Evolutionary conservation across 192 early-diverging fungal species (phyloP), one percentile per base, ranked within the genome.

Genomic region (Coemansia reversa): DNA sequence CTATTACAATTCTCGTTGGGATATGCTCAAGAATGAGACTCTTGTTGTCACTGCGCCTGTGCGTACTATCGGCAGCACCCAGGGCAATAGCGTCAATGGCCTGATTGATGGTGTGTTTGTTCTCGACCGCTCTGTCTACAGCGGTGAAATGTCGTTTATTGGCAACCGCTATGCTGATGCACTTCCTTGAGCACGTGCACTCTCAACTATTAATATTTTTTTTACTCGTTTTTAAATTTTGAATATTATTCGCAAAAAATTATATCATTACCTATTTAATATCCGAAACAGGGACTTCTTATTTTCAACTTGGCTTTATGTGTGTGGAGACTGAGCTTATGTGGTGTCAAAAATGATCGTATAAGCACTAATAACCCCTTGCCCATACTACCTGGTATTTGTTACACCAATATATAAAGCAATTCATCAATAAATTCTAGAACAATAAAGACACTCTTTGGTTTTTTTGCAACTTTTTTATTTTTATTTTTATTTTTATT

Each of bases 71-170:
- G 69, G 75, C 29, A 77, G 75, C 60, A 52, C 56, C 11, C 56
- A 57, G n/a, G 75, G 69, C 32, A 77, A 72, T 58, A 68, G 69
- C 65, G 42, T 77, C 57, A 33, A 57, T 51, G 69, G 75, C 49
- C 62, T 72, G 1, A 60, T 77, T 28, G 65, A 77, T 16, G 69
- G 69, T 50, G 67, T 77, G 65, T 71, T 77, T 54, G 69, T 71
- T 9, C 58, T 76, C 0, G 54, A 76, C 53, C 75, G 75, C 23
- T 65, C 64, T 19, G 51, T 33, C 24, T 71, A 68, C 24, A 62
- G 64, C 22, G 69, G 75, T 42, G 69, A 76, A 61, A 70, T 76
- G 75, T 62, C 75, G 12, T 76, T 76, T 65, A 45, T 76, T 22
- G 75, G 52, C 69, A 71, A 70, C 58, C 75, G 49, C 58, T 76